A percentile compares a stretch with the other conserved stretches of the same genome.
phyloP scores from a whole-genome alignment of 2,329 filamentous ascomycete species.

The Sporothrix brunneoviolacea region DNA sequence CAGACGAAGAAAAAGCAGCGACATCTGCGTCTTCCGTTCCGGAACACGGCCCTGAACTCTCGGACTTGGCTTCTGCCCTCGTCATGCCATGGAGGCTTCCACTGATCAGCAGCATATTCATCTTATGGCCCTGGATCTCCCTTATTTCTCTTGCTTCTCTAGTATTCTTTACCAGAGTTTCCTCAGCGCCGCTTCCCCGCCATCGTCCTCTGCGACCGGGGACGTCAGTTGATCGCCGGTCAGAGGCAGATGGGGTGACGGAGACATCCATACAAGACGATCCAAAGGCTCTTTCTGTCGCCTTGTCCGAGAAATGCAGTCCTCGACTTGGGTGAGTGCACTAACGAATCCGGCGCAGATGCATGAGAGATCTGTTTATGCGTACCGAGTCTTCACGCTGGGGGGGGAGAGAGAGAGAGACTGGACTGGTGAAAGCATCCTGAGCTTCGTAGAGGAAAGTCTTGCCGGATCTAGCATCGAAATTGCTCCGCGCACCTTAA shows the following conservation, averaged over 20 bases:
- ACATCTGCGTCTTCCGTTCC: background rate
- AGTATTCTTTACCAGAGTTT: background rate
- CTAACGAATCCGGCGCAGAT: too few species aligned
- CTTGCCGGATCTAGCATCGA: background rate
- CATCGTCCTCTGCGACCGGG: slow-evolving; percentile 1
- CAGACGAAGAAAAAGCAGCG: too few species aligned
- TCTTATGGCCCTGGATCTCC: too few species aligned
- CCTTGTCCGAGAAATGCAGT: background rate
- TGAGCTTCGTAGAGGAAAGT: background rate
- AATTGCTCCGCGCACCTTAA: too few species aligned
- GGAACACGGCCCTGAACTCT: too few species aligned
- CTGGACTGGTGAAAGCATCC: background rate
- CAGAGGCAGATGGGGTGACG: background rate
- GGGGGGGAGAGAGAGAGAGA: background rate
- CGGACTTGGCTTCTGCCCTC: background rate
- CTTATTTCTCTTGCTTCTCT: background rate
- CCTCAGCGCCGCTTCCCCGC: too few species aligned
- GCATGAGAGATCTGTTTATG: background rate
- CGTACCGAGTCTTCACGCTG: background rate
- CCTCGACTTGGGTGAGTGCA: too few species aligned
- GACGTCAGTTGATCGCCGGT: background rate
- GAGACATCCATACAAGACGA: background rate
- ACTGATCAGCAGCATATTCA: background rate
- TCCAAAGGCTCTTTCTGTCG: background rate
- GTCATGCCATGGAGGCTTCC: background rate